Evolutionary conservation across 345 rosid genomes (phyloP), one percentile per base, ranked within the genome.

Genomic region (Clarkia xantiana): DNA sequence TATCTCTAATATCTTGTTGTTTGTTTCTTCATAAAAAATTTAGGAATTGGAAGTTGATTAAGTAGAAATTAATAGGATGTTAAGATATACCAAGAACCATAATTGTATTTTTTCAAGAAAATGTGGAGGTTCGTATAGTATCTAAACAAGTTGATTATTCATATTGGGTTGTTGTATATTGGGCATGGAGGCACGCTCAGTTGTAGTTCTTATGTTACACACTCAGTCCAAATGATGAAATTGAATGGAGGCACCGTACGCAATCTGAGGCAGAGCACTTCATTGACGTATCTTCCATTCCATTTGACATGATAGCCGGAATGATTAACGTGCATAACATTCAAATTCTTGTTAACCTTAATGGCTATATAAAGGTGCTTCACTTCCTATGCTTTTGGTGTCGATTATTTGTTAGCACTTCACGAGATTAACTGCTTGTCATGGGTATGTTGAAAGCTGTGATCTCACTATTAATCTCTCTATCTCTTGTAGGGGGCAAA

Each of bases 161-260:
- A 40, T 15, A 17, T 20, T 43, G 22, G 20, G 11, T 23, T 14
- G 19, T 29, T 45, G 1, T 36, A 8, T 3, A 13, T 38, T 36
- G 45, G 14, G 6, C 54, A 45, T 60, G 50, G 54, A 25, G 25
- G 50, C 46, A 48, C 14, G 16, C 34, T 17, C 56, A 1, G 18
- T 19, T 63, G 56, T 68, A 90, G 97, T 82, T 91, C 17, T 91
- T 87, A 73, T 93, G 99, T 55, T 93, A 87, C 66, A 95, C 94
- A 2, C 67, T 91, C 73, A 91, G 95, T 76, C 71, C 84, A 47
- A 91, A 87, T 65, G 98, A 91, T 52, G 85, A 90, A 41, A 81
- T 94, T 56, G 98, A 87, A 60, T 91, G 98, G 98, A 76, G 98
- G 63, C 90, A 67, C 58, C 89, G 95, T 29, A 84, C 80, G 46